A percentile compares a stretch with the other conserved stretches of the same genome.
phyloP scores from a whole-genome alignment of 441 rosid genomes.

The Macaranga tanarius region DNA sequence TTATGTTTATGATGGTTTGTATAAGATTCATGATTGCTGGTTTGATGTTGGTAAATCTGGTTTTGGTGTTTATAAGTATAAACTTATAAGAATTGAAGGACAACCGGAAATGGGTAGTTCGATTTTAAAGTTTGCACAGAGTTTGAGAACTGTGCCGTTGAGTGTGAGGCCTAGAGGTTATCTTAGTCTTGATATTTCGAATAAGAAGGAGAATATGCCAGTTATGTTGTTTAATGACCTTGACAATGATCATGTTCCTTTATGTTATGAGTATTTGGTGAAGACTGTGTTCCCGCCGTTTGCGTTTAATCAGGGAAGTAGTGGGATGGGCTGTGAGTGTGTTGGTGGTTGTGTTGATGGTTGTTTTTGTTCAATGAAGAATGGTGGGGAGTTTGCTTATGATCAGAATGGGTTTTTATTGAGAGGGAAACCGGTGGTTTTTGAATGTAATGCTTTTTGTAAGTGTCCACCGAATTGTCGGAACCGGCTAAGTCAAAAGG shows the following conservation, averaged over 20 bases:
- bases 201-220: constrained; percentile 58
- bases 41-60: constrained; percentile 93
- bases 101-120: constrained; percentile 85
- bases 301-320: constrained; percentile 33
- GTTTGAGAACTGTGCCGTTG: constrained; percentile 54
- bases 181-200: constrained; percentile 71
- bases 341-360: constrained; percentile 58
- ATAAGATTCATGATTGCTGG: constrained; percentile 80
- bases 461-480: constrained; percentile 77
- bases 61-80: constrained; percentile 82
- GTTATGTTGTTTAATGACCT: constrained; percentile 73
- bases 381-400: constrained; percentile 81
- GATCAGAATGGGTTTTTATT: constrained; percentile 63
- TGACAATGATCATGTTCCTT: constrained; percentile 68
- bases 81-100: constrained; percentile 71
- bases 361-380: constrained; percentile 68
- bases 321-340: constrained; percentile 71
- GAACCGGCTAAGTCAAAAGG: constrained; percentile 77
- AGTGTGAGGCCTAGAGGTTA: constrained; percentile 71
- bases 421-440: constrained; percentile 70
- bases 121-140: constrained; percentile 57
- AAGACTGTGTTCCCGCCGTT: constrained; percentile 62
- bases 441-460: constrained; percentile 81
- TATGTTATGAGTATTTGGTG: constrained; percentile 70
- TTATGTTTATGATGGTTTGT: constrained; percentile 80